These are phyloP conservation scores for Centrapalus pauciflorus DNA, from an alignment of 129 eudicot species.

Conservation along the genomic window DNA sequence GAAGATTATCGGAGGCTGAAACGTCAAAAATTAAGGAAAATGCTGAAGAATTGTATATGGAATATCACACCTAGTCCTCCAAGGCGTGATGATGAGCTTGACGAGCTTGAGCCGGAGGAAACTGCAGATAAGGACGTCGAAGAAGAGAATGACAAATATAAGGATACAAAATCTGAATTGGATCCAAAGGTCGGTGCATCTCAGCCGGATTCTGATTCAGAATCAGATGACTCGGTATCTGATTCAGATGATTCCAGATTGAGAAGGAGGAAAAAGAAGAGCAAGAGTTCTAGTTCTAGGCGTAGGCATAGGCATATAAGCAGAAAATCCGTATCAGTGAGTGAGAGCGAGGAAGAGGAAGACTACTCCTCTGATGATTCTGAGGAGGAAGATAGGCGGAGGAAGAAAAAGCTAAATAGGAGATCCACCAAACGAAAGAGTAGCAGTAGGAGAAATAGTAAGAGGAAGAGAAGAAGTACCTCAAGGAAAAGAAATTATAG, in stretches of 20 bases:
- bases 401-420: constrained; percentile 20
- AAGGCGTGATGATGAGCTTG: constrained; percentile 38
- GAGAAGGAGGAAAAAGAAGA: constrained; percentile 26
- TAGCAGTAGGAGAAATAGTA: constrained; percentile 26
- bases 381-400: constrained; percentile 41
- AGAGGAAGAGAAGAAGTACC: constrained; percentile 40
- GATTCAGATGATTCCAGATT: constrained; percentile 27
- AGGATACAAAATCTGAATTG: background rate
- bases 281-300: constrained; percentile 34
- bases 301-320: constrained; percentile 33
- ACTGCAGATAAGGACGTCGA: constrained; percentile 29
- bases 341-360: constrained; percentile 45
- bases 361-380: constrained; percentile 43
- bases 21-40: constrained; percentile 65
- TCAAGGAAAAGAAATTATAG: constrained; percentile 33
- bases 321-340: constrained; percentile 37
- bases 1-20: constrained; percentile 78
- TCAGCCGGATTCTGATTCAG: constrained; percentile 27
- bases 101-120: constrained; percentile 47
- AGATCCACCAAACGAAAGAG: constrained; percentile 27
- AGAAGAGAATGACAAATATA: constrained; percentile 20
- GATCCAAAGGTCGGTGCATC: constrained; percentile 8
- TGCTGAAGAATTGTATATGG: constrained; percentile 58
- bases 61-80: constrained; percentile 90
- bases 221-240: constrained; percentile 35